Percentiles rank a stretch among this genome's conserved stretches.
Conservation (phyloP, 176 grass and related monocot genomes). For the Rhynchospora breviuscula region DNA sequence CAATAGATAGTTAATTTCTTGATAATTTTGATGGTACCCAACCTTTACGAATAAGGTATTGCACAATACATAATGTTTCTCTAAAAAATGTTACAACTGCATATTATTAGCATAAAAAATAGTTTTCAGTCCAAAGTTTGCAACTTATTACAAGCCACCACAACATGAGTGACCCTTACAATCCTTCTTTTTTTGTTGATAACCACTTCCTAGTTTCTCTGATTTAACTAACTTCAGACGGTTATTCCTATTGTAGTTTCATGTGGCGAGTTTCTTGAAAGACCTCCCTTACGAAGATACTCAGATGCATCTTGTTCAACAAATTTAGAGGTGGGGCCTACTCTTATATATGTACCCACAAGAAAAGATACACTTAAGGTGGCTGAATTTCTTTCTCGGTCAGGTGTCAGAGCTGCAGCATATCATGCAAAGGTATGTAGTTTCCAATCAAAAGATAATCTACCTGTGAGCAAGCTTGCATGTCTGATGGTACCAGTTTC, state of each 20-base stretch:
- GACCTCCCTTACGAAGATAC: slow-evolving; percentile 26
- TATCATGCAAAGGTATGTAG: slow-evolving; percentile 87
- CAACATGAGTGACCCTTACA: background rate
- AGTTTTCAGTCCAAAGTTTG: background rate
- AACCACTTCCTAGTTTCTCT: slow-evolving; percentile 7
- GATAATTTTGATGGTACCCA: background rate
- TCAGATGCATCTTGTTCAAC: slow-evolving; percentile 31
- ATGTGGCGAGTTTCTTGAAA: slow-evolving; percentile 66
- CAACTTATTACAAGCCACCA: background rate
- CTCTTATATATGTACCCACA: slow-evolving; percentile 89
- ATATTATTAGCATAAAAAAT: background rate
- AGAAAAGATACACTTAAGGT: slow-evolving; percentile 70
- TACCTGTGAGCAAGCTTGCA: slow-evolving; percentile 1
- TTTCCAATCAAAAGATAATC: background rate
- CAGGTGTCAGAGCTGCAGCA: slow-evolving; percentile 78
- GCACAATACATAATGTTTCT: background rate
- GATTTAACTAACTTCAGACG: slow-evolving; percentile 15
- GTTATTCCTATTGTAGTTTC: slow-evolving; percentile 55
- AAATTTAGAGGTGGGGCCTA: slow-evolving; percentile 63
- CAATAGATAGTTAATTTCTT: background rate
- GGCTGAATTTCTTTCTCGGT: slow-evolving; percentile 64
- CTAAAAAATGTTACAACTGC: background rate
- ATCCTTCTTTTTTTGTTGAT: background rate
- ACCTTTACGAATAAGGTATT: background rate
- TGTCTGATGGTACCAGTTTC: background rate